phyloP scores from a whole-genome alignment of 2,329 filamentous ascomycete species.

The Colletotrichum graminicola region DNA sequence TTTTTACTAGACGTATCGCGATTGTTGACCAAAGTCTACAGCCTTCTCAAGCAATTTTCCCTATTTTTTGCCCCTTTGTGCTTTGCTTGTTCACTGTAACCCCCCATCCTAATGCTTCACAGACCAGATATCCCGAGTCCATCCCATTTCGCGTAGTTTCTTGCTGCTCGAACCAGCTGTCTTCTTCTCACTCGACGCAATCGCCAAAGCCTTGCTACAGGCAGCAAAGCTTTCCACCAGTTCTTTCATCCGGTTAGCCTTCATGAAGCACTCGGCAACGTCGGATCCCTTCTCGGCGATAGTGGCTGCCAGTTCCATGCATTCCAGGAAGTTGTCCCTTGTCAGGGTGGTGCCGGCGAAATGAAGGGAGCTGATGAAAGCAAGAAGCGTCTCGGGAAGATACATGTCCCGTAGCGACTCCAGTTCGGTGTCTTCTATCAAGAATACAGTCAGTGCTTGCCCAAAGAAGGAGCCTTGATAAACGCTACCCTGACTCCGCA shows the following conservation, averaged over 20 bases:
- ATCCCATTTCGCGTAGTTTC: conserved; percentile 72
- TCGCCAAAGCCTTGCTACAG: conserved; percentile 78
- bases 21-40: background rate
- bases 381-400: conserved; percentile 86
- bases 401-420: conserved; percentile 78
- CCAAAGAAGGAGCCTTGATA: background rate
- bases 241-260: conserved; percentile 78
- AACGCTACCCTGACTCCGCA: conserved; percentile 68
- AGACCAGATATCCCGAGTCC: conserved; percentile 73
- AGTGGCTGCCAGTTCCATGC: conserved; percentile 85
- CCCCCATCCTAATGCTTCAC: conserved; percentile 57
- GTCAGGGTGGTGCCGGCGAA: conserved; percentile 80
- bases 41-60: background rate
- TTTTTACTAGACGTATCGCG: conserved; percentile 18
- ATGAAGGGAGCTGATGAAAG: conserved; percentile 85
- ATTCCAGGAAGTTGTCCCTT: conserved; percentile 82
- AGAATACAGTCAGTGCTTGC: conserved; percentile 4
- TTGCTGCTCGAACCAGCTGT: conserved; percentile 63
- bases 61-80: background rate
- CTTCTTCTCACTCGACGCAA: conserved; percentile 68
- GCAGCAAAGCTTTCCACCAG: conserved; percentile 81
- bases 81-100: background rate
- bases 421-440: conserved; percentile 61
- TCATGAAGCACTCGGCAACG: conserved; percentile 73
- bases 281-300: conserved; percentile 80